Base-by-base conservation (phyloP, 176 grass and related monocot genomes). In the Eragrostis nindensis region DNA sequence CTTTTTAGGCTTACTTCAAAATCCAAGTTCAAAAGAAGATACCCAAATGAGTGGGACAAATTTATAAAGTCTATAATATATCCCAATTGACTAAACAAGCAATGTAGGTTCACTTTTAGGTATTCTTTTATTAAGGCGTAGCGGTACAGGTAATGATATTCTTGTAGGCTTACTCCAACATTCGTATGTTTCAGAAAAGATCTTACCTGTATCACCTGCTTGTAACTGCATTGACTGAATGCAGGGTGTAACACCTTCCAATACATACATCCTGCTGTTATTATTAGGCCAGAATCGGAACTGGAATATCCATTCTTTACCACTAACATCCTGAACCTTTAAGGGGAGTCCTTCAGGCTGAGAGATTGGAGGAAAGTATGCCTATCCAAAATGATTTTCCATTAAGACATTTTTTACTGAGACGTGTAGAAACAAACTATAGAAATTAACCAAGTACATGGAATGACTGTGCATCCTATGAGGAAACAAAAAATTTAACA, bases 261-360 rank as follows among this genome's bases (percentile, higher is more conserved):
- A 90, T 69, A 99, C 96, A 90, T 99, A 99, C 96, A 99, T 99
- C 66, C 92, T 92, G 86, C 96, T 99, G 83, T 99, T 99, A 86
- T 99, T 99, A 77, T 99, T 99, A 57, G 96, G 96, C 96, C 96
- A 99, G 79, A 89, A 99, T 79, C 96, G 93, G 80, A 99, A 99
- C 57, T 99, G 96, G 66, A 99, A 99, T 60, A 92, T 80, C 96
- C 96, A 99, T 86, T 99, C 92, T 87, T 99, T 99, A 64, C 96
- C 96, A 86, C 75, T 93, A 53, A 86, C 84, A 88, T 99, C 96
- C 82, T 95, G 92, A 77, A 99, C 96, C 68, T 90, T 95, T 76
- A 99, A 81, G 18, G 96, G 96, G 44, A 99, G 96, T 10, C 96
- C 96, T 92, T 99, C 96, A 68, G 96, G 92, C 56, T 93, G 90